These are phyloP conservation scores for Saccharomycopsis lassenensis DNA, from an alignment of 805 yeast species.

Conservation along the genomic window DNA sequence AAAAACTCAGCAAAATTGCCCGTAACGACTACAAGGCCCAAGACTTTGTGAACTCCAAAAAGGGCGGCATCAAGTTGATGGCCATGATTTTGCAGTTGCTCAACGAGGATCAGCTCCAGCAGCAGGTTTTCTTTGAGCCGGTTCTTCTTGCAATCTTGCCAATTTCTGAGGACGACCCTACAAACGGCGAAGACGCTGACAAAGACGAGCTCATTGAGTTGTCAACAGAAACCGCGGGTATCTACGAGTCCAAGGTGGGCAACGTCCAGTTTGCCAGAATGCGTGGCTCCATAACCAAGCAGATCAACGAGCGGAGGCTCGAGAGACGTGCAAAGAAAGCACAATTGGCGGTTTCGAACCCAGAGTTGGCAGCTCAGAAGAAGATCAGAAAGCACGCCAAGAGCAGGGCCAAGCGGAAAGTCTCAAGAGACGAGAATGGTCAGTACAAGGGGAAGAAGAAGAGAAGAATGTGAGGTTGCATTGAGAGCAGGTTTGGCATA, in stretches of 20 bases:
- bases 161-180: constrained; percentile 35
- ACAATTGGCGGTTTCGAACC: constrained; percentile 63
- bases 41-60: constrained; percentile 49
- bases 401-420: constrained; percentile 67
- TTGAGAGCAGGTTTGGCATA: no score
- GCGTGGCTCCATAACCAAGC: constrained; percentile 53
- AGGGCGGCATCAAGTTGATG: constrained; percentile 54
- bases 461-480: no score
- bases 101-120: constrained; percentile 31
- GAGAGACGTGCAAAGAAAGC: constrained; percentile 72
- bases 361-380: constrained; percentile 71
- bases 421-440: constrained; percentile 66
- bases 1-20: constrained; percentile 50
- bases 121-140: constrained; percentile 28
- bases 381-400: constrained; percentile 67
- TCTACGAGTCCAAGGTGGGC: constrained; percentile 62
- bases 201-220: constrained; percentile 41
- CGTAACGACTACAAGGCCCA: constrained; percentile 53
- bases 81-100: constrained; percentile 54
- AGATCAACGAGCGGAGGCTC: constrained; percentile 49
- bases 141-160: constrained; percentile 44
- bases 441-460: constrained; percentile 57
- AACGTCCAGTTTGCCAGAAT: constrained; percentile 52
- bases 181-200: constrained; percentile 24
- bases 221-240: constrained; percentile 54